Evolutionary conservation across 768 basidiomycete species (phyloP).

Genomic region (Epithele typhae): DNA sequence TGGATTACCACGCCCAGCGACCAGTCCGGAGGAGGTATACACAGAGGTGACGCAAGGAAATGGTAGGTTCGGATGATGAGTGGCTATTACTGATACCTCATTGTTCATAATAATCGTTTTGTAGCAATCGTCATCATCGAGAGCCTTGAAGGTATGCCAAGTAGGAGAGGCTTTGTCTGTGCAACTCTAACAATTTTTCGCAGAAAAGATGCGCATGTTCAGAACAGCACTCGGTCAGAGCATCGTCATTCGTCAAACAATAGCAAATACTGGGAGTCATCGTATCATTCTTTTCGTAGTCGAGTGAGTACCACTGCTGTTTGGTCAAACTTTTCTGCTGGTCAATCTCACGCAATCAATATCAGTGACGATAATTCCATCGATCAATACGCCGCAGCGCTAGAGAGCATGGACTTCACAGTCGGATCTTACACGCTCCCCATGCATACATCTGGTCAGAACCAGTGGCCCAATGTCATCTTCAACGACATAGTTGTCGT

Average conservation of each 20-base stretch:
- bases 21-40: neutral
- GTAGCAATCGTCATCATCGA: constrained; percentile 8
- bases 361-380: constrained; percentile 13
- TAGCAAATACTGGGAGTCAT: neutral
- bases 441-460: constrained; percentile 15
- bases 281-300: constrained; percentile 14
- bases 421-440: constrained; percentile 16
- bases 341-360: too few species aligned
- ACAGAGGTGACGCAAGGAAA: neutral
- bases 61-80: neutral
- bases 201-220: constrained; percentile 12
- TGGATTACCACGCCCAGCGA: neutral
- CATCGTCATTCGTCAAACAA: constrained; percentile 2
- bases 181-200: neutral
- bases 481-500: constrained; percentile 36
- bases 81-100: neutral
- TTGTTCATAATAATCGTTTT: neutral
- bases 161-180: too few species aligned
- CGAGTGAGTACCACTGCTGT: too few species aligned
- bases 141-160: constrained; percentile 3
- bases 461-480: constrained; percentile 25
- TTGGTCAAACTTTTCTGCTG: too few species aligned
- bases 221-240: constrained; percentile 1
- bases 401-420: constrained; percentile 28
- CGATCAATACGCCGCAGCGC: constrained; percentile 16